Percentiles rank a stretch among this genome's conserved stretches.
These are phyloP conservation scores for Aspergillus piperis DNA, from an alignment of 2,329 filamentous ascomycete species.

Conservation along the genomic window DNA sequence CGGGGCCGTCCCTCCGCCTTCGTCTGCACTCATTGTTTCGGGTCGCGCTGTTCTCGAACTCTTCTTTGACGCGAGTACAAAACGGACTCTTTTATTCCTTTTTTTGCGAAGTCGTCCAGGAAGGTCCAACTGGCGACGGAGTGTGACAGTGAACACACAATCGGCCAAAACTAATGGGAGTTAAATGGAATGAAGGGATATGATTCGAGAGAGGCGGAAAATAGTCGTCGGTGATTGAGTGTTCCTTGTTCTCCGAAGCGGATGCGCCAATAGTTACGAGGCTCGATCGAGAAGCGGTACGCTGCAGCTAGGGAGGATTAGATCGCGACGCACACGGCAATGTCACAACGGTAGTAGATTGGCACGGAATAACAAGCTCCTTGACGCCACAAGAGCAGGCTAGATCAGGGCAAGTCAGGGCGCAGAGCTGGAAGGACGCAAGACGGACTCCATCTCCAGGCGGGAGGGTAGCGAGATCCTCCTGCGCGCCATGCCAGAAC, in stretches of 20 bases:
- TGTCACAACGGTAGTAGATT: slow-evolving; percentile 18
- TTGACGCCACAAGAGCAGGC: not conserved
- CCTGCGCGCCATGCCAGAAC: slow-evolving; percentile 34
- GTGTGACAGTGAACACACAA: slow-evolving; percentile 15
- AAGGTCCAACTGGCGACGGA: slow-evolving; percentile 4
- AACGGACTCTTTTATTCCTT: slow-evolving; percentile 4
- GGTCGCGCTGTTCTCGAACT: slow-evolving; percentile 27
- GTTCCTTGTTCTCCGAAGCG: slow-evolving; percentile 26
- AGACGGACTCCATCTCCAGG: slow-evolving; percentile 14
- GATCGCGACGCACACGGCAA: slow-evolving; percentile 20
- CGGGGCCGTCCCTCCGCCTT: slow-evolving; percentile 32
- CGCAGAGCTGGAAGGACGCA: slow-evolving; percentile 12
- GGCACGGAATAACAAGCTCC: slow-evolving; percentile 1
- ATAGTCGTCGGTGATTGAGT: slow-evolving; percentile 21
- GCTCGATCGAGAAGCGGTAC: slow-evolving; percentile 25
- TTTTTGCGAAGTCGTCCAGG: slow-evolving; percentile 1
- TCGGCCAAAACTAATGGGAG: slow-evolving; percentile 5
- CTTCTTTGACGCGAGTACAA: slow-evolving; percentile 22
- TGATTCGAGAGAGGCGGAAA: slow-evolving; percentile 1
- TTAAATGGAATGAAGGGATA: slow-evolving; percentile 1
- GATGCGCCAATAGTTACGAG: slow-evolving; percentile 33
- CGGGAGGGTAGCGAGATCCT: slow-evolving; percentile 24
- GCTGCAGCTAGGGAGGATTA: slow-evolving; percentile 28
- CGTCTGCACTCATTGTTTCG: slow-evolving; percentile 41
- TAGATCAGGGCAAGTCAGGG: not conserved